Evolutionary conservation across 2,329 filamentous ascomycete species (phyloP), one percentile per base, ranked within the genome.

Genomic region (Alternaria metachromatica): DNA sequence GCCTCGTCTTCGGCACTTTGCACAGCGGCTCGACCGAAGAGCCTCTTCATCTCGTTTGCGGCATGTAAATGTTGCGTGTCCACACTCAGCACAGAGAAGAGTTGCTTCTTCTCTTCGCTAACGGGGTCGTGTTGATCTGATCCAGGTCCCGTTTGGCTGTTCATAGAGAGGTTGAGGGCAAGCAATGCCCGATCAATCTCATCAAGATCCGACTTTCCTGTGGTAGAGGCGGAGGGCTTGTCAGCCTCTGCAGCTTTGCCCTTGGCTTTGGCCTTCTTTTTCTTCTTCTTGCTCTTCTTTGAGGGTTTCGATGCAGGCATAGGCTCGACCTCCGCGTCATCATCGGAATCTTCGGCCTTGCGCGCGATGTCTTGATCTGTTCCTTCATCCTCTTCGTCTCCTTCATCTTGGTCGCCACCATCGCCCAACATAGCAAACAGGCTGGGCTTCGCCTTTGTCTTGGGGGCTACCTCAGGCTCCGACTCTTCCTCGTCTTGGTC

Each of bases 41-140:
- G 82, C 67, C 86, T 87, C 61, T 89, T 90, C 93, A 99, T 97
- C 82, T 99, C 96, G 74, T 97, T 97, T 37, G 90, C 85, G 8
- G 92, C 92, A 76, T 95, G 94, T 11, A 99, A 86, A 71, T 94
- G 88, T 69, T 92, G 87, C 1, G 90, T 87, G 70, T 91, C 89
- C 55, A 92, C 82, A 3, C 85, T 81, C 0, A 92, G 82, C 12
- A 91, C 79, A 20, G 84, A 77, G 63, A 81, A 80, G 77, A 87
- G 65, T 83, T 84, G 84, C 53, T 86, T 80, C 50, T 81, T 76
- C 55, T 82, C 81, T 57, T 80, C 77, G 60, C 80, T 77, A 23
- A 76, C 60, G 10, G 68, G 58, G 11, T 64, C 66, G 50, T 59
- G 68, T 50, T 60, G 68, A 59, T 59, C 68, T 28, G 54, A 67